Base-by-base conservation (phyloP, 148 eudicot genomes). In the Gaultheria prostrata region DNA sequence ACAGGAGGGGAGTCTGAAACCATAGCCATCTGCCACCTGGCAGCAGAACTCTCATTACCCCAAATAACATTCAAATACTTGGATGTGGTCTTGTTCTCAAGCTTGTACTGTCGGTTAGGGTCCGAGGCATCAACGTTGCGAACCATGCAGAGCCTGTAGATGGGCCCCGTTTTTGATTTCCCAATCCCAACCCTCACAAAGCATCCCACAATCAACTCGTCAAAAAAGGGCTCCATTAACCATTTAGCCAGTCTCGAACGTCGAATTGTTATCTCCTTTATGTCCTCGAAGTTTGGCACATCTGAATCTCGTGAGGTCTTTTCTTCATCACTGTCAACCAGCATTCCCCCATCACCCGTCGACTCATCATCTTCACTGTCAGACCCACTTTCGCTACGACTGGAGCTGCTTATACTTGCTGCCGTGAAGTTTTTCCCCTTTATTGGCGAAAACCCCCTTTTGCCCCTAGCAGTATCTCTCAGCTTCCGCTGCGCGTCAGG, bases 21-120 rank as follows among this genome's bases (percentile, higher is more conserved):
- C 90, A 97, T 90, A 56, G 97, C 98, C 99, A 97, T 97, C 90
- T 95, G 98, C 99, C 99, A 97, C 86, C 99, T 87, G 46, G 99
- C 99, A 86, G 99, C 95, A 10, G 99, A 95, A 84, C 86, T 92
- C 85, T 97, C 98, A 79, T 91, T 93, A 72, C 99, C 99, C 99
- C 99, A 97, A 20, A 95, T 95, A 85, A 90, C 90, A 76, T 97
- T 97, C 81, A 97, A 86, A 85, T 90, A 97, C 89, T 97, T 97
- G 91, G 88, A 86, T 54, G 99, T 97, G 88, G 91, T 93, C 86
- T 97, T 97, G 82, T 97, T 95, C 77, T 95, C 99, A 43, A 97
- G 89, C 91, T 93, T 95, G 82, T 97, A 97, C 81, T 87, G 95
- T 56, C 91, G 86, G 45, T 97, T 89, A 32, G 99, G 98, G 78